These are phyloP conservation scores for Sugiyamaella grinbergsii DNA, from an alignment of 1,139 yeast genomes.

Conservation along the genomic window DNA sequence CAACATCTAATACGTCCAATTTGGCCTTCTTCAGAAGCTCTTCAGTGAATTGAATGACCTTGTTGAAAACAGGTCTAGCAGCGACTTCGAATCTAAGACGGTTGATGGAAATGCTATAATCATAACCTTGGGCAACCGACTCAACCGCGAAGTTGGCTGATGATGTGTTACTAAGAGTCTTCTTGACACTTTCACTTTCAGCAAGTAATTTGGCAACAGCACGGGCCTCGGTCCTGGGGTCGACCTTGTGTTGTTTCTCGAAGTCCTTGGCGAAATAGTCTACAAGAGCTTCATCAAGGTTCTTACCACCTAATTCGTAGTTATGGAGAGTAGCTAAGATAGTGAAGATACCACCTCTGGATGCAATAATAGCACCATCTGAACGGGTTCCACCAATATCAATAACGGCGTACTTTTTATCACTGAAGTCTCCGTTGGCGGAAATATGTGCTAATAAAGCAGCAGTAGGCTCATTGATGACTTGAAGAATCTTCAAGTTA, in stretches of 20 bases:
- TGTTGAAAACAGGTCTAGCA: constrained; percentile 73
- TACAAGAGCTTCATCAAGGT: constrained; percentile 75
- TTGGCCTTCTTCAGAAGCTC: constrained; percentile 77
- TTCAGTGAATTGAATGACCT: constrained; percentile 77
- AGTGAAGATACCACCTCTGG: constrained; percentile 92
- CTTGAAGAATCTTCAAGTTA: constrained; percentile 79
- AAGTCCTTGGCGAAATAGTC: constrained; percentile 92
- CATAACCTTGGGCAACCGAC: constrained; percentile 90
- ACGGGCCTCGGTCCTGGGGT: constrained; percentile 80
- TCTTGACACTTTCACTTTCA: constrained; percentile 83
- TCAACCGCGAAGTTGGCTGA: constrained; percentile 92
- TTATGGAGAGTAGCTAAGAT: constrained; percentile 85
- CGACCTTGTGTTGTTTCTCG: constrained; percentile 79
- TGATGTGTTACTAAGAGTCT: constrained; percentile 88
- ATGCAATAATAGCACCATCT: constrained; percentile 92
- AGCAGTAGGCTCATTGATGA: constrained; percentile 90
- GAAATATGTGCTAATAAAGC: constrained; percentile 78
- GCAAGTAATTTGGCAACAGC: constrained; percentile 86
- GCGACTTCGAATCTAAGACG: constrained; percentile 92
- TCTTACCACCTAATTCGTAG: constrained; percentile 81
- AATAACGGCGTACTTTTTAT: constrained; percentile 86
- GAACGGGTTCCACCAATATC: constrained; percentile 97
- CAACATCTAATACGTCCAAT: constrained; percentile 80
- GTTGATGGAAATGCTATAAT: constrained; percentile 89
- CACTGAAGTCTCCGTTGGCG: constrained; percentile 52